Base-by-base conservation (phyloP, 2,329 filamentous ascomycete genomes). In the Stromatinia cepivora region DNA sequence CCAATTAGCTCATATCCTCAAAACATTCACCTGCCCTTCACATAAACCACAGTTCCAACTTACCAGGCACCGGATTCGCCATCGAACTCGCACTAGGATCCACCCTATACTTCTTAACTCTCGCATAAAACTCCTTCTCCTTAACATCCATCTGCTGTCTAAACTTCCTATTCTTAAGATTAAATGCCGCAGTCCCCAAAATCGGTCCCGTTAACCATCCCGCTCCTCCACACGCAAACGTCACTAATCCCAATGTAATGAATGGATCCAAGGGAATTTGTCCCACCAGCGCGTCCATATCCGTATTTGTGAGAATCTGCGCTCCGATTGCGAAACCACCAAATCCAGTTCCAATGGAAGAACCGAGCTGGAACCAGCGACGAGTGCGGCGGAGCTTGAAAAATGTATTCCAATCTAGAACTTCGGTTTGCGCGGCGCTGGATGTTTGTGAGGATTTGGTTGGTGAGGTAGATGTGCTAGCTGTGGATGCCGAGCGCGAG, bases 171-270 rank as follows among this genome's bases (percentile, higher is more conserved):
- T 97, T 92, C 77, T 90, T 83, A 72, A 91, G 74, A 77, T 92
- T 92, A 81, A 97, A 99, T 6, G 93, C 82, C 11, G 86, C 85
- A 73, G 90, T 93, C 4, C 95, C 95, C 53, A 97, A 79, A 74
- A 90, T 90, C 0, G 95, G 95, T 0, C 95, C 95, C 34, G 89
- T 83, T 61, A 99, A 82, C 95, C 95, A 99, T 6, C 95, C 95
- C 46, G 90, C 83, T n/a, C 89, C 91, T 67, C 90, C 88, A 73
- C 89, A 93, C 20, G 88, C 88, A 72, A 94, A 82, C 11, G 91
- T 93, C 73, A 92, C 89, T 76, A 97, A 79, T 1, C 93, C 94
- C 74, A 97, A 85, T 36, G 93, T 90, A 76, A 97, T 85, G 76
- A 97, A 87, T 0, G 94, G 94, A 79, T 98, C 95, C 69, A 97